Evolutionary conservation across 768 basidiomycete genomes (phyloP), one percentile per base, ranked within the genome.

Genomic region (Calocybe indica): DNA sequence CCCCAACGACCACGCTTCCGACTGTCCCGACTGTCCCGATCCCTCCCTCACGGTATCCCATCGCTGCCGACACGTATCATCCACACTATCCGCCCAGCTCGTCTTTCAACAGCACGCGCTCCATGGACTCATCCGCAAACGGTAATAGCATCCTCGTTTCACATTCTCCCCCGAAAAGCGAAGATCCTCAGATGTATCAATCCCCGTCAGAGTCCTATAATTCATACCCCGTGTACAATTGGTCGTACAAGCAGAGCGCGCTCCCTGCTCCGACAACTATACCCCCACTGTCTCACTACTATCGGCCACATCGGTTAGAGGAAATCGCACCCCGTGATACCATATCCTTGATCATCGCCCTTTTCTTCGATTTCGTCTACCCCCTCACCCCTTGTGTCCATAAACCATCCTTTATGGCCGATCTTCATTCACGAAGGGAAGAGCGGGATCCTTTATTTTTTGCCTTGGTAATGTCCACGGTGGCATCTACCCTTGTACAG

Each of bases 331-430:
- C 88, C 13, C 75, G 88, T 45, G 85, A 88, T 49, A 86, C 84
- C 5, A 83, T 93, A 41, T 79, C 80, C 36, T 79, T 88, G 50
- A 87, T 95, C 55, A 83, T 93, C 52, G 77, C 85, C 35, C 78
- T 94, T 9, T 96, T 92, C 70, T 95, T 94, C 61, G 92, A 94
- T 63, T 95, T 90, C 61, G 89, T 94, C 41, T 92, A 92, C 64
- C 87, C 89, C 7, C 75, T 95, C 31, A 94, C 89, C 7, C 92
- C 92, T 5, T 92, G 88, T 63, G 70, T 96, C 38, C 93, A 96
- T 69, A 88, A 87, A 59, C 90, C 90, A 28, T 88, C 87, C 1
- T 93, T 93, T 63, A 85, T 92, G 80, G 85, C 88, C n/a, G 92
- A 92, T 67, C 71, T 96, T 30, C 81, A 85, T 52, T 72, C 80